phyloP scores from a whole-genome alignment of 164 flowering plant genomes.

The Magnolia changhungtana region DNA sequence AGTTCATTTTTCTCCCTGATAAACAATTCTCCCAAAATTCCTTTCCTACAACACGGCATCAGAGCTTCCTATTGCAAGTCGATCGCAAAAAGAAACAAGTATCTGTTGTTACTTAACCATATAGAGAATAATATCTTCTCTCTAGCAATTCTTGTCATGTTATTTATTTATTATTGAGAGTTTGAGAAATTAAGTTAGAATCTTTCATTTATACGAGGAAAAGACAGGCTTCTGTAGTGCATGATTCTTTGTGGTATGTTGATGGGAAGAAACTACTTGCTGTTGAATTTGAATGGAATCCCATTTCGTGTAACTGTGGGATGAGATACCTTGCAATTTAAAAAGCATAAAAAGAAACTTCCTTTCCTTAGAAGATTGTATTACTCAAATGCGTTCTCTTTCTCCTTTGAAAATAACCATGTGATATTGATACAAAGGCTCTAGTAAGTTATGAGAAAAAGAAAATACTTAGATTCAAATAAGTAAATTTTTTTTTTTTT shows the following conservation, averaged over 20 bases:
- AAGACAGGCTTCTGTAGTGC: neutral
- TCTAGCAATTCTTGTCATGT: too few relatives aligned
- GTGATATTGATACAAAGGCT: neutral
- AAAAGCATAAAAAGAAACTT: neutral
- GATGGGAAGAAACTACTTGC: neutral
- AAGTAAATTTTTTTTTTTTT: too few relatives aligned
- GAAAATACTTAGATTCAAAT: neutral
- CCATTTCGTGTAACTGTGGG: neutral
- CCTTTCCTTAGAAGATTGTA: neutral
- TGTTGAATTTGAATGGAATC: neutral
- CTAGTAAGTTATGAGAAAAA: neutral
- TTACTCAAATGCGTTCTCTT: constrained; percentile 2
- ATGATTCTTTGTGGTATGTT: neutral
- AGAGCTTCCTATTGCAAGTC: too few relatives aligned
- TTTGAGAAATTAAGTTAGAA: neutral
- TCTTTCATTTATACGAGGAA: neutral
- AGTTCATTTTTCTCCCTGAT: too few relatives aligned
- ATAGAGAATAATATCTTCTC: too few relatives aligned
- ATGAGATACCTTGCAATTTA: neutral
- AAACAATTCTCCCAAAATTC: too few relatives aligned
- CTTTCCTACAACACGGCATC: too few relatives aligned
- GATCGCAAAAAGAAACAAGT: too few relatives aligned
- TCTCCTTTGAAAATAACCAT: neutral
- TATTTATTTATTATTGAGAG: neutral
- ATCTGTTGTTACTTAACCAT: too few relatives aligned